Percentiles rank a stretch among this genome's conserved stretches.
Evolutionary conservation across 306 rosid genomes (phyloP).

Genomic region (Dalbergia cochinchinensis): DNA sequence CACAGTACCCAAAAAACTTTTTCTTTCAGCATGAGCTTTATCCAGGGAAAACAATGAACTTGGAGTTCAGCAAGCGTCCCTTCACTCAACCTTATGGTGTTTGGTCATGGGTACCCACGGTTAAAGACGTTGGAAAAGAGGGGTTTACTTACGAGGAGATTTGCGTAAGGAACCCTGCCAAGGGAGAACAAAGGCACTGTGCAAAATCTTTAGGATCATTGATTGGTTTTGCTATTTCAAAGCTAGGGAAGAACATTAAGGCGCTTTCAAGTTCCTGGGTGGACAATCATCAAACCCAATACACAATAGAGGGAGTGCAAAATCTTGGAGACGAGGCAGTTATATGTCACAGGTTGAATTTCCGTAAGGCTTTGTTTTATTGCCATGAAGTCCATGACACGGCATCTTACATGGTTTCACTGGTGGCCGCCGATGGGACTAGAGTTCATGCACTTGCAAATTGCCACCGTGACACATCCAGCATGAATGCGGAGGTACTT

Average conservation of each 20-base stretch:
- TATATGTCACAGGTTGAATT: constrained; percentile 47
- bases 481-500: constrained; percentile 62
- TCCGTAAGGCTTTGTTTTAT: constrained; percentile 58
- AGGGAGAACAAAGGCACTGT: constrained; percentile 39
- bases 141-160: constrained; percentile 7
- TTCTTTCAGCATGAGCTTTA: constrained; percentile 1
- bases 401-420: constrained; percentile 42
- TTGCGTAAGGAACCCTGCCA: constrained; percentile 35
- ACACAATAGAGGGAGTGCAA: constrained; percentile 1
- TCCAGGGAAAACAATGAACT: neutral
- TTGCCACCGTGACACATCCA: constrained; percentile 60
- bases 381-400: constrained; percentile 54
- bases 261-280: constrained; percentile 50
- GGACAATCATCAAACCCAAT: neutral
- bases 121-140: neutral
- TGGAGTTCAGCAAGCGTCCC: neutral
- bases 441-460: constrained; percentile 54
- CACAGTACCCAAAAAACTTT: neutral
- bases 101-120: neutral
- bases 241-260: neutral
- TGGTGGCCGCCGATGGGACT: constrained; percentile 55
- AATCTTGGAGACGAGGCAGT: neutral
- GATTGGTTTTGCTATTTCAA: no score
- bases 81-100: neutral
- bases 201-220: constrained; percentile 45